Conservation (phyloP, 2,329 filamentous ascomycete species). For the Alternaria brassicicola region DNA sequence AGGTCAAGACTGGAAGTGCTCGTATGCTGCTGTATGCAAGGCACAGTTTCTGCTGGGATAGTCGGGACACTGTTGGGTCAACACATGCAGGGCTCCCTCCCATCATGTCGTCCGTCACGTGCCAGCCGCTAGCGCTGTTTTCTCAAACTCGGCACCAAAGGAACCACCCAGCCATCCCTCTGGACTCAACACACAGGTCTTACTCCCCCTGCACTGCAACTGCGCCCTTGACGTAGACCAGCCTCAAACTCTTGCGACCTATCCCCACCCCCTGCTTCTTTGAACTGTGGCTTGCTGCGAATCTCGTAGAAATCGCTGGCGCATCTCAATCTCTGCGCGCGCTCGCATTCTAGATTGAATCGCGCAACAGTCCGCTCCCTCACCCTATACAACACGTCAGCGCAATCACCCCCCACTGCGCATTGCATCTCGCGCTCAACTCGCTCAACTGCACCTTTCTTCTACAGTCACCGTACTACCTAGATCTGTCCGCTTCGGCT, state of each 20-base stretch:
- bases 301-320: slow-evolving; percentile 23
- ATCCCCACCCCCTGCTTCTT: slow-evolving; percentile 24
- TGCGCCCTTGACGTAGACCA: slow-evolving; percentile 32
- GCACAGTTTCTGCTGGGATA: slow-evolving; percentile 1
- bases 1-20: not conserved
- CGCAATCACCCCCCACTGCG: slow-evolving; percentile 20
- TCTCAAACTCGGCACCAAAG: slow-evolving; percentile 22
- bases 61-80: not conserved
- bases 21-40: not conserved
- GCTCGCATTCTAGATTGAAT: slow-evolving; percentile 36
- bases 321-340: slow-evolving; percentile 26
- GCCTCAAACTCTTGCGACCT: slow-evolving; percentile 21
- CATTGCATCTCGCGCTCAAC: slow-evolving; percentile 26
- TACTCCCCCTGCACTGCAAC: slow-evolving; percentile 28
- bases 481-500: slow-evolving; percentile 34
- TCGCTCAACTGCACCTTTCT: slow-evolving; percentile 31
- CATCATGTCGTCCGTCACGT: slow-evolving; percentile 25
- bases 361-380: slow-evolving; percentile 23
- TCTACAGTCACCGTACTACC: slow-evolving; percentile 32
- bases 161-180: slow-evolving; percentile 10
- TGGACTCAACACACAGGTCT: slow-evolving; percentile 14
- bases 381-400: slow-evolving; percentile 30
- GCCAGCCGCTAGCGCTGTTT: slow-evolving; percentile 11
- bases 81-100: not conserved
- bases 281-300: slow-evolving; percentile 31